Percentiles rank a stretch among this genome's conserved stretches.
Evolutionary conservation across 257 asterid genomes (phyloP).

Genomic region (Knoxia roxburghii): DNA sequence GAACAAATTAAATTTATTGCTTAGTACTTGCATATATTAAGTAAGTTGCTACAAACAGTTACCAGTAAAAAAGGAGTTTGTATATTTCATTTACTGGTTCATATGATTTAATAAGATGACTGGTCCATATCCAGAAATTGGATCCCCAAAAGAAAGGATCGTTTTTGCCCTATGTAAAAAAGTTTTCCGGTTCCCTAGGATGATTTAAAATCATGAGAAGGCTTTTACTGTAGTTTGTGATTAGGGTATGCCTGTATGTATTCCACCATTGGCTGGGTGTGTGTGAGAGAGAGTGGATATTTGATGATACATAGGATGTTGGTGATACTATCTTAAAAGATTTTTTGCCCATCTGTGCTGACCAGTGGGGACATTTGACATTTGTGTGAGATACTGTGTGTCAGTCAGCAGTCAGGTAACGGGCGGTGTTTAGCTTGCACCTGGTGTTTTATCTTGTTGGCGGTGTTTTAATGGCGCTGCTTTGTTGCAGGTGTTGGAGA

Average conservation of each 20-base stretch:
- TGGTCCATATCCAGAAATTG: too few species aligned
- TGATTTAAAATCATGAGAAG: neutral
- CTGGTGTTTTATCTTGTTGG: constrained; percentile 7
- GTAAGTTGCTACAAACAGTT: neutral
- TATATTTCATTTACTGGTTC: neutral
- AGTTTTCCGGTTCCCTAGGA: too few species aligned
- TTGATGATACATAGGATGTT: too few species aligned
- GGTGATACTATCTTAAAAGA: too few species aligned
- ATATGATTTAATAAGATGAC: neutral
- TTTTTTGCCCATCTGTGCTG: too few species aligned
- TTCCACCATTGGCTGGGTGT: neutral
- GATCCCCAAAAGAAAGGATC: neutral
- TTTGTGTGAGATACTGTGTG: too few species aligned
- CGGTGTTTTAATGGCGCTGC: neutral
- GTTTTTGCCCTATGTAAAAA: too few species aligned
- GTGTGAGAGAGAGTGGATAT: too few species aligned
- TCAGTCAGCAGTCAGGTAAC: too few species aligned
- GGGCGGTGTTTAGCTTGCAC: neutral
- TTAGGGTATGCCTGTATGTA: neutral
- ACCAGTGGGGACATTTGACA: too few species aligned
- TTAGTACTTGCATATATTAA: neutral
- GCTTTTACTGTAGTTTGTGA: constrained; percentile 1
- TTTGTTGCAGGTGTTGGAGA: constrained; percentile 86
- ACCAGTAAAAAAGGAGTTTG: neutral
- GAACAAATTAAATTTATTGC: neutral